Conservation (phyloP, 176 grass and related monocot species). For the Zoysia japonica region DNA sequence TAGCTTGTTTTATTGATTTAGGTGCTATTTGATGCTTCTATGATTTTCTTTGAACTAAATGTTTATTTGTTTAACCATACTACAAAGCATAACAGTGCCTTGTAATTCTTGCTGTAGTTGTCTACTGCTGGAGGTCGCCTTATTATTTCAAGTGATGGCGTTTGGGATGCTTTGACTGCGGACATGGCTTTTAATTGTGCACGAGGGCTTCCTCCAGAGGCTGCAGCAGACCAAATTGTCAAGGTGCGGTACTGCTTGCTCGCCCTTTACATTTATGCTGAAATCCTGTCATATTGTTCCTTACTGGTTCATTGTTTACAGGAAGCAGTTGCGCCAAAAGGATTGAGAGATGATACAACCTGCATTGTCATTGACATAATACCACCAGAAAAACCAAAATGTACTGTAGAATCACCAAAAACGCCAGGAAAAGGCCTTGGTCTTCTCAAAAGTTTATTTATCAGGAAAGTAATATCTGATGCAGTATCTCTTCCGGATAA, state of each 20-base stretch:
- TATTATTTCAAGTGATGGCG: constrained; percentile 92
- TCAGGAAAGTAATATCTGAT: constrained; percentile 45
- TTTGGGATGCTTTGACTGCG: constrained; percentile 83
- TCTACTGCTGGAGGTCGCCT: constrained; percentile 76
- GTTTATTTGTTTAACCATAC: not conserved
- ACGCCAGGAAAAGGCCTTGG: constrained; percentile 59
- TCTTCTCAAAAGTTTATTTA: constrained; percentile 73
- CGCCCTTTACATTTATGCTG: not conserved
- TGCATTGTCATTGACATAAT: constrained; percentile 91
- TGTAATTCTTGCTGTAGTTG: constrained; percentile 47
- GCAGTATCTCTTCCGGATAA: constrained; percentile 51
- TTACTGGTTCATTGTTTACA: constrained; percentile 44
- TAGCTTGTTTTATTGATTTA: not conserved
- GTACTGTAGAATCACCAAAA: constrained; percentile 47
- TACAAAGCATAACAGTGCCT: constrained; percentile 17
- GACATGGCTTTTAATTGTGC: constrained; percentile 75
- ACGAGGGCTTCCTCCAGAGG: constrained; percentile 57
- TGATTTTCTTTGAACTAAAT: not conserved
- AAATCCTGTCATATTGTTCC: constrained; percentile 22
- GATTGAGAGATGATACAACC: constrained; percentile 95
- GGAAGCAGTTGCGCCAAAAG: constrained; percentile 88
- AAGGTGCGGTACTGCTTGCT: constrained; percentile 52
- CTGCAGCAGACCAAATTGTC: constrained; percentile 77
- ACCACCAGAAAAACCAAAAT: constrained; percentile 65
- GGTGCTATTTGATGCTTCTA: not conserved